Base-by-base conservation (phyloP, 2,329 filamentous ascomycete species). In the Mycogone perniciosa region DNA sequence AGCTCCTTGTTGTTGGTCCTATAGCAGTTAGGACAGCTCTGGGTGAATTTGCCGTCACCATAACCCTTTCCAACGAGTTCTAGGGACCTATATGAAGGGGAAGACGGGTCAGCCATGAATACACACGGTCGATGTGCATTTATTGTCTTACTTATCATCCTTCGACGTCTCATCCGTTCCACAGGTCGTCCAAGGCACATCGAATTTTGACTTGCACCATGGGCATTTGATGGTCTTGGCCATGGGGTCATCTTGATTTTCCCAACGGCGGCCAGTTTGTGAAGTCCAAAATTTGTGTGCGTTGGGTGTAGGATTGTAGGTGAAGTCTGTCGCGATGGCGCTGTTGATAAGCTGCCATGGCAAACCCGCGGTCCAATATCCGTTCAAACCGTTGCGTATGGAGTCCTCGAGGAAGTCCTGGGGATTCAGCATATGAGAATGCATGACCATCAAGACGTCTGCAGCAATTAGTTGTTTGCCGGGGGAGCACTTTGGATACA, bases 401-500 rank as follows among this genome's bases (percentile, higher is more conserved):
- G 82, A 83, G 62, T 92, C 88, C 60, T 91, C 86, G 4, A 89
- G 76, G 61, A 84, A 91, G n/a, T 71, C 73, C 38, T 84, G 74
- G 0, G 88, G 88, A 58, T 90, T 91, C 2, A 92, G 77, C 80
- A 88, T 85, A 61, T 88, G 87, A 0, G 85, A 72, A 64, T 92
- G 88, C 84, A 85, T 88, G 0, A 91, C 83, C 84, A 91, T 87
- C 26, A 91, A 66, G 1, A 91, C 80, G 66, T 91, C 87, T 75
- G 6, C 2, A 40, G 39, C 39, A 29, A 7, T 8, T 27, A 20
- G 13, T 29, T 7, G 26, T 3, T 26, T 26, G 5, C 6, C 9
- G 34, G 31, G 8, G 6, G 27, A 45, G 9, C 13, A 5, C 41
- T 11, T 1, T 13, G 10, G 5, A 3, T 4, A 6, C 13, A 26